Base-by-base conservation (phyloP, 495 filamentous ascomycete species). In the Lophiostoma macrostomum region DNA sequence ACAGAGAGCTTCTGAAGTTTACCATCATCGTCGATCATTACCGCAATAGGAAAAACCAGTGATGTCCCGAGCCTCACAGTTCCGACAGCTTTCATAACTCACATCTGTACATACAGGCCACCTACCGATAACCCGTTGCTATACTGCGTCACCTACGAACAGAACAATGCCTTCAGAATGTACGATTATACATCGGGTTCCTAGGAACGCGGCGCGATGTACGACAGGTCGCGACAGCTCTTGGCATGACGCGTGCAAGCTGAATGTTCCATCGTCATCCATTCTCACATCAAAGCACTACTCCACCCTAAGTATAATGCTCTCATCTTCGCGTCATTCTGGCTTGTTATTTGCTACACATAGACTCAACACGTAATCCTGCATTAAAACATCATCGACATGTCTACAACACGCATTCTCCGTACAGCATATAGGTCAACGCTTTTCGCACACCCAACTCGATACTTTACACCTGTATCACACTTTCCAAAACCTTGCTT, bases 171-270 rank as follows among this genome's bases (percentile, higher is more conserved):
- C n/a, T n/a, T n/a, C n/a, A n/a, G n/a, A n/a, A n/a, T n/a, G n/a
- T n/a, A n/a, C n/a, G n/a, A n/a, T n/a, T n/a, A n/a, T n/a, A n/a
- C n/a, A n/a, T n/a, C n/a, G n/a, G n/a, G n/a, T n/a, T n/a, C n/a
- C n/a, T n/a, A n/a, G n/a, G n/a, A n/a, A n/a, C n/a, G n/a, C n/a
- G n/a, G n/a, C n/a, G n/a, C n/a, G n/a, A n/a, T n/a, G n/a, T n/a
- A n/a, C n/a, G n/a, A n/a, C n/a, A n/a, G 5, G 13, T 34, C 27
- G 10, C 44, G 20, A 20, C 27, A 35, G 7, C 19, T 4, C 50
- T 53, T 35, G 50, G 50, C 38, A 53, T 53, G 50, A 53, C 50
- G 50, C 38, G 38, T 42, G 36, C 37, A 53, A 11, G 8, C 16
- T 34, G 13, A 10, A 23, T 13, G 6, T 34, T 14, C 13, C 23